phyloP scores from a whole-genome alignment of 257 asterid genomes.

The Scutellaria barbata region DNA sequence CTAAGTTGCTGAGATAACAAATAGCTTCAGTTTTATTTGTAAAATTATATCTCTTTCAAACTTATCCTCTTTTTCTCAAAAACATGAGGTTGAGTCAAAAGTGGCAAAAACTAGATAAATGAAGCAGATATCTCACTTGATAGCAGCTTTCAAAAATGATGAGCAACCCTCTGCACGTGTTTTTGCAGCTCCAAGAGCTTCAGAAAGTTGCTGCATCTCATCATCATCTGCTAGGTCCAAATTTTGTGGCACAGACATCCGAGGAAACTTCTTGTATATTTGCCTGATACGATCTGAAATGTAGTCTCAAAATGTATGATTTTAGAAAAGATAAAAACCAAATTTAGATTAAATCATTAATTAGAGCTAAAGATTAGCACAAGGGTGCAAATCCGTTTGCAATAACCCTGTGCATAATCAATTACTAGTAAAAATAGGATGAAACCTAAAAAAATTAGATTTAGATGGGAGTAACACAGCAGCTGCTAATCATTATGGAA shows the following conservation, averaged over 20 bases:
- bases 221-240: constrained; percentile 79
- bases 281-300: constrained; percentile 74
- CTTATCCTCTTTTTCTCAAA: not conserved
- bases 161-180: constrained; percentile 88
- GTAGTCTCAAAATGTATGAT: constrained; percentile 36
- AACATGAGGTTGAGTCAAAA: constrained; percentile 22
- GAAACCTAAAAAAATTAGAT: not conserved
- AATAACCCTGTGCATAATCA: not conserved
- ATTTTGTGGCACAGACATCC: constrained; percentile 82
- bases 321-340: not conserved
- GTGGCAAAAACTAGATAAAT: constrained; percentile 27
- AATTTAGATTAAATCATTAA: not conserved
- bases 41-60: constrained; percentile 1
- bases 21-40: constrained; percentile 15
- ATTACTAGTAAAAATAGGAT: constrained; percentile 8
- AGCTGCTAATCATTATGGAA: not conserved
- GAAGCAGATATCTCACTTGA: constrained; percentile 57
- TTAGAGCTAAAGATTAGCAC: constrained; percentile 1
- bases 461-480: not conserved
- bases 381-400: not conserved
- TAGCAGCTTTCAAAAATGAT: constrained; percentile 81
- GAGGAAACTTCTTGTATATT: constrained; percentile 80
- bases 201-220: constrained; percentile 84
- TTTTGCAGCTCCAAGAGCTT: constrained; percentile 94
- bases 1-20: not conserved